Percentiles rank a stretch among this genome's conserved stretches.
Conservation (phyloP, 2,329 filamentous ascomycete species). For the Cordyceps militaris region DNA sequence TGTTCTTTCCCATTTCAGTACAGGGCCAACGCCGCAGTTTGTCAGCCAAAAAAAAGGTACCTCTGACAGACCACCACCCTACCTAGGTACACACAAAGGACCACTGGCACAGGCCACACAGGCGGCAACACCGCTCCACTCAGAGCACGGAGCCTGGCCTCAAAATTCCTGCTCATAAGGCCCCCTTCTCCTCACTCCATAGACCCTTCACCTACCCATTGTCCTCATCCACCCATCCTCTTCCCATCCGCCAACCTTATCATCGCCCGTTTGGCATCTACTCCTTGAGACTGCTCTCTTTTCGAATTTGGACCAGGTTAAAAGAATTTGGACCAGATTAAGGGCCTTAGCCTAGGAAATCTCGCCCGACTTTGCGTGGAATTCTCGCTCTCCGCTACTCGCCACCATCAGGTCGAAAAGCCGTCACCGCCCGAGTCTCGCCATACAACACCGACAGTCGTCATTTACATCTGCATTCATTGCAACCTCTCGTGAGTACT, state of each 20-base stretch:
- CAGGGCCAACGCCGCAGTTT: background rate
- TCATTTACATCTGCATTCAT: background rate
- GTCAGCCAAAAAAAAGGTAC: background rate
- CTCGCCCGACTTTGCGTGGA: background rate
- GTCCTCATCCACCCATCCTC: slow-evolving; percentile 16
- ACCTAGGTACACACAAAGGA: too few relatives aligned
- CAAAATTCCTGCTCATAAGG: slow-evolving; percentile 19
- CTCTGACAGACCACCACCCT: slow-evolving; percentile 1
- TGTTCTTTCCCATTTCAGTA: background rate
- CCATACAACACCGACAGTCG: background rate
- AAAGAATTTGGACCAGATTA: background rate
- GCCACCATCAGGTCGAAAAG: slow-evolving; percentile 6
- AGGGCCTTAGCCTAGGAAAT: background rate
- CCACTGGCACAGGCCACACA: slow-evolving; percentile 15
- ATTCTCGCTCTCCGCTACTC: background rate
- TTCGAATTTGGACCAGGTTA: background rate
- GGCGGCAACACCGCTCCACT: slow-evolving; percentile 14
- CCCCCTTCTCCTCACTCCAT: slow-evolving; percentile 17
- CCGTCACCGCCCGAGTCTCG: slow-evolving; percentile 8
- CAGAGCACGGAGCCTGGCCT: slow-evolving; percentile 11
- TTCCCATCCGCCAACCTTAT: slow-evolving; percentile 12
- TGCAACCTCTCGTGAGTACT: background rate
- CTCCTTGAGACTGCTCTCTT: background rate
- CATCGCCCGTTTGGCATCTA: slow-evolving; percentile 2
- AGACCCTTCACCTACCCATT: slow-evolving; percentile 14